A percentile compares a stretch with the other conserved stretches of the same genome.
These are phyloP conservation scores for Phanerochaete sordida DNA, from an alignment of 768 basidiomycete genomes.

Conservation along the genomic window DNA sequence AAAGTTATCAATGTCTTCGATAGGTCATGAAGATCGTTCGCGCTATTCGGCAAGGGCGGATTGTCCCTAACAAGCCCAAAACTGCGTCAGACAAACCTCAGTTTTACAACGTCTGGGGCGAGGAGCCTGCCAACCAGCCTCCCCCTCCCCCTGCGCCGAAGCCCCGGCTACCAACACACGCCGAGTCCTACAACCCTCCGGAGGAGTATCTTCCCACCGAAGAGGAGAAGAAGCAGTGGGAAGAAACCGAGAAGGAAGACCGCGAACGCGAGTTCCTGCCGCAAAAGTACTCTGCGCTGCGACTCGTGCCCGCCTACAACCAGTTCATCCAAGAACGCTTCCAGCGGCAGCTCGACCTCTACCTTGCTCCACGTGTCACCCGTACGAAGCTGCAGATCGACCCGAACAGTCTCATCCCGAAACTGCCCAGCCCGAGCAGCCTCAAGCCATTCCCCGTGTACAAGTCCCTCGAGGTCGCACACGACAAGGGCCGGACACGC, in stretches of 20 bases:
- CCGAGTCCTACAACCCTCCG: conserved; percentile 99
- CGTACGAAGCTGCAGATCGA: conserved; percentile 87
- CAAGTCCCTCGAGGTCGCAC: conserved; percentile 65
- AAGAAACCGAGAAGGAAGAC: conserved; percentile 81
- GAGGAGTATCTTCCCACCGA: conserved; percentile 91
- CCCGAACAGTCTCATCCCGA: conserved; percentile 87
- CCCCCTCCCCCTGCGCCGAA: conserved; percentile 95
- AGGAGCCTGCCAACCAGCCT: conserved; percentile 62
- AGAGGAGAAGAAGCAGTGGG: conserved; percentile 80
- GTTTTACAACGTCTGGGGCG: conserved; percentile 89
- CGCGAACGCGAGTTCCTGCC: conserved; percentile 88
- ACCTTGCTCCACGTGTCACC: conserved; percentile 91
- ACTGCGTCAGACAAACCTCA: conserved; percentile 57
- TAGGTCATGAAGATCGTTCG: conserved; percentile 99
- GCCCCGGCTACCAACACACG: conserved; percentile 80
- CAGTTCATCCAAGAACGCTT: conserved; percentile 93
- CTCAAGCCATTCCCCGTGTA: conserved; percentile 94
- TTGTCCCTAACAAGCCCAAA: conserved; percentile 85
- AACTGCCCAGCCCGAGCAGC: conserved; percentile 88
- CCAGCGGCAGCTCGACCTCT: conserved; percentile 90
- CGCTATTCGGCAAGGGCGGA: conserved; percentile 94
- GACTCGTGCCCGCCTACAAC: conserved; percentile 89
- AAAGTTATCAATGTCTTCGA: not conserved
- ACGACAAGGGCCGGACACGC: conserved; percentile 65
- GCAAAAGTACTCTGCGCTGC: conserved; percentile 77